Evolutionary conservation across 176 grass and related monocot species (phyloP).

Genomic region (Hsuehochloa calcarea): DNA sequence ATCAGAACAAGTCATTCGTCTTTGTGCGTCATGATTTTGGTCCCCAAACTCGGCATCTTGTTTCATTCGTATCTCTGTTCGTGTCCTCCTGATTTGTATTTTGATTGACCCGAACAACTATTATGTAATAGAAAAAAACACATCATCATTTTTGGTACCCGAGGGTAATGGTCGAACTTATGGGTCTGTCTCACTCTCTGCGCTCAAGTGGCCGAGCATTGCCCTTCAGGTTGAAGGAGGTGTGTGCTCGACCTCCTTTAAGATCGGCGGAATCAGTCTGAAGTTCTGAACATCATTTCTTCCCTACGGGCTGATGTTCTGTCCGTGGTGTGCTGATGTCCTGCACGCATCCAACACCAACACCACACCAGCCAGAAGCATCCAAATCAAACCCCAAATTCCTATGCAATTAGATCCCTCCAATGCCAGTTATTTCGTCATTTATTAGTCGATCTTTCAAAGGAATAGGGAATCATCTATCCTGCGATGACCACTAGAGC

Average conservation of each 20-base stretch:
- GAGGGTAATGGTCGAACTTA: neutral
- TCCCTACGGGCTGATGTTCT: neutral
- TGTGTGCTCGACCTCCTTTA: too few species aligned
- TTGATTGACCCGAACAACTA: neutral
- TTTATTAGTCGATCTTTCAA: too few species aligned
- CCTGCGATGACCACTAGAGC: too few species aligned
- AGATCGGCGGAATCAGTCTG: neutral
- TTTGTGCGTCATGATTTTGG: neutral
- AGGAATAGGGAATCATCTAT: too few species aligned
- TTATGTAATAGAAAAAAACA: conserved; percentile 10
- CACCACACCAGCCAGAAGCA: too few species aligned
- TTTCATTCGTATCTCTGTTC: neutral
- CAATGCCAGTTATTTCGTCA: too few species aligned
- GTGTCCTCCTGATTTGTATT: neutral
- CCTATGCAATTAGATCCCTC: too few species aligned
- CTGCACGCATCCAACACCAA: too few species aligned
- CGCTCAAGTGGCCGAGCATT: neutral
- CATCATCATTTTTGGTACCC: neutral
- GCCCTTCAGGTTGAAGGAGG: too few species aligned
- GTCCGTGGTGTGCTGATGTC: neutral
- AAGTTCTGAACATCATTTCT: neutral
- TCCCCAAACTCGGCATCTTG: neutral
- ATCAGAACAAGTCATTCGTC: neutral
- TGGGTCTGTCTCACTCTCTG: neutral
- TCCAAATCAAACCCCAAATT: too few species aligned